Percentiles rank a stretch among this genome's conserved stretches.
Conservation (phyloP, 2,329 filamentous ascomycete genomes). For the Curvularia sp. region DNA sequence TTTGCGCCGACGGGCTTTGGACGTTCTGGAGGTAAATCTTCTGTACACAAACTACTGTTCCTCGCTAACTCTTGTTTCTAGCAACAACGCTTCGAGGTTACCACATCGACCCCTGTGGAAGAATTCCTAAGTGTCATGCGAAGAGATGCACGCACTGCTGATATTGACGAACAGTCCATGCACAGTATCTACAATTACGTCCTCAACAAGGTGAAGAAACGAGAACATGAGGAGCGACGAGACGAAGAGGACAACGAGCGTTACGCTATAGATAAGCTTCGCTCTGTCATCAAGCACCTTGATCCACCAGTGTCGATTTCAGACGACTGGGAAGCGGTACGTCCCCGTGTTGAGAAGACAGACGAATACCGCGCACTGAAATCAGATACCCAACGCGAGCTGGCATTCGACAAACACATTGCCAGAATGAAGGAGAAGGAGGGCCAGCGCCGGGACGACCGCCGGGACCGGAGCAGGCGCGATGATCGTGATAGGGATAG, state of each 20-base stretch:
- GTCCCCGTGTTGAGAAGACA: conserved; percentile 76
- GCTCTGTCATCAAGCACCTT: conserved; percentile 85
- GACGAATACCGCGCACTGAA: conserved; percentile 85
- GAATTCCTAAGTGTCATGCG: conserved; percentile 85
- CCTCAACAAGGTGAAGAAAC: conserved; percentile 82
- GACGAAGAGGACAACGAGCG: conserved; percentile 85
- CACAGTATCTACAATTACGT: conserved; percentile 85
- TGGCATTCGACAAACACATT: conserved; percentile 90
- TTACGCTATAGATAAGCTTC: conserved; percentile 81
- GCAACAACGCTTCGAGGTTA: conserved; percentile 93
- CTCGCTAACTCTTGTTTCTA: conserved; percentile 48
- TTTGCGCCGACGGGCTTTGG: conserved; percentile 81
- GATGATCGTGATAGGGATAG: conserved; percentile 52
- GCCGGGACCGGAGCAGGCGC: conserved; percentile 51
- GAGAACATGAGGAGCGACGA: conserved; percentile 82
- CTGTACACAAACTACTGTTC: background rate
- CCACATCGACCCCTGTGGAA: conserved; percentile 82
- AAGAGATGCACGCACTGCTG: conserved; percentile 85
- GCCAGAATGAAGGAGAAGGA: conserved; percentile 91
- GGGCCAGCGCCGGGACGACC: conserved; percentile 68
- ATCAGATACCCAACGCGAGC: conserved; percentile 80
- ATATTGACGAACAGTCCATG: conserved; percentile 80
- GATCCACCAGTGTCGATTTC: conserved; percentile 79
- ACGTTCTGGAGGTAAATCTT: conserved; percentile 82
- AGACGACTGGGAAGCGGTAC: conserved; percentile 90